Conservation (phyloP, 768 basidiomycete species). For the Psilocybe tampanensis region DNA sequence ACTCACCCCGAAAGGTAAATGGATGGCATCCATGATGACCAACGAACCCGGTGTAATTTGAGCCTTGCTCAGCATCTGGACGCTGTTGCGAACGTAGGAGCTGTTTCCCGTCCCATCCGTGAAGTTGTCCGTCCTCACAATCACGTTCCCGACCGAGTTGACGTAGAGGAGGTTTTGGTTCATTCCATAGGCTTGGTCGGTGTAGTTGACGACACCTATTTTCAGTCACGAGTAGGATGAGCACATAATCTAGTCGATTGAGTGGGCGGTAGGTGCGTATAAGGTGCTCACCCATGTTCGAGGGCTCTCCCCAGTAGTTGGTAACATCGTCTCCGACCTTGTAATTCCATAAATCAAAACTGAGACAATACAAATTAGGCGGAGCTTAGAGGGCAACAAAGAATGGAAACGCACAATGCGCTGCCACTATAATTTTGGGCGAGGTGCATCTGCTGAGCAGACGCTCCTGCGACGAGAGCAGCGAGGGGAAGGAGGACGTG, state of each 20-base stretch:
- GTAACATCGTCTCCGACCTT: constrained; percentile 13
- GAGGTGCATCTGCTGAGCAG: constrained; percentile 9
- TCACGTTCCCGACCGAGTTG: background rate
- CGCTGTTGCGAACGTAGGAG: too few relatives aligned
- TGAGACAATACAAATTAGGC: background rate
- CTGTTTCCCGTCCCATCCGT: too few relatives aligned
- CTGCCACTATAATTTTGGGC: constrained; percentile 6
- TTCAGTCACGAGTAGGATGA: background rate
- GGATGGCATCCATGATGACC: too few relatives aligned
- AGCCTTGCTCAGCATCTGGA: too few relatives aligned
- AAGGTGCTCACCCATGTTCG: constrained; percentile 11
- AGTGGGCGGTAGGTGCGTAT: too few relatives aligned
- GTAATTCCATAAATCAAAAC: constrained; percentile 13
- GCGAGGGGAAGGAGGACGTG: background rate
- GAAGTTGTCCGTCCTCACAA: too few relatives aligned
- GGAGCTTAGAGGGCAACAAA: background rate
- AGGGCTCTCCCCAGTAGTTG: constrained; percentile 7
- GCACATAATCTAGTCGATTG: background rate
- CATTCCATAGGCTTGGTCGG: background rate
- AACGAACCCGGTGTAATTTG: too few relatives aligned
- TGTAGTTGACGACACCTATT: constrained; percentile 9
- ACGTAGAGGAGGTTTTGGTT: background rate
- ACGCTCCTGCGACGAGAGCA: background rate
- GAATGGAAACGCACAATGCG: constrained; percentile 4
- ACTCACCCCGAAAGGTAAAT: too few relatives aligned